Conservation (phyloP, 192 early-diverging fungal species). For the Mortierella claussenii region DNA sequence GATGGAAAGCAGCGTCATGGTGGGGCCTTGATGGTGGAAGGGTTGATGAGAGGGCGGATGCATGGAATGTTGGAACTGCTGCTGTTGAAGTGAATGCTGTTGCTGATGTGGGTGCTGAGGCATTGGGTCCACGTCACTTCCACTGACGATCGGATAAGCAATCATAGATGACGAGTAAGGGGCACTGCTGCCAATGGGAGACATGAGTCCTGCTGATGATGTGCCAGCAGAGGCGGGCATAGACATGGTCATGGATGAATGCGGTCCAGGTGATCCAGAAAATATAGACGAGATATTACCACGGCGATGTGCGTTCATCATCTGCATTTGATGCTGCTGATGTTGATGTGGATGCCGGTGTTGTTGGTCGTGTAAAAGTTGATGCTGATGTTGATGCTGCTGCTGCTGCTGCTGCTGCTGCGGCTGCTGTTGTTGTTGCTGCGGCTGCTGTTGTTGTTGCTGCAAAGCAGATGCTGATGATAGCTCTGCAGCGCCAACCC, state of each 20-base stretch:
- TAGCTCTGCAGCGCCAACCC: conserved; percentile 7
- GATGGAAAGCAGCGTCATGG: conserved; percentile 43
- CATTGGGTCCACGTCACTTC: conserved; percentile 8
- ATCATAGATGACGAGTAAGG: conserved; percentile 14
- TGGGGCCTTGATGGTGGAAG: conserved; percentile 36
- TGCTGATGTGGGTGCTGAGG: conserved; percentile 17
- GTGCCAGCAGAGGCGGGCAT: conserved; percentile 16
- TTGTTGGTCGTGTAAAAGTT: conserved; percentile 18
- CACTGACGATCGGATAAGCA: conserved; percentile 3
- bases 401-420: conserved; percentile 26
- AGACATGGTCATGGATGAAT: conserved; percentile 31
- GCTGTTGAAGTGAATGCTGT: conserved; percentile 2
- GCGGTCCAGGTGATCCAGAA: background rate
- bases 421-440: conserved; percentile 14
- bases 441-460: conserved; percentile 23
- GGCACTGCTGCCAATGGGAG: conserved; percentile 24
- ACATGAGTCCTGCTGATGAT: conserved; percentile 13
- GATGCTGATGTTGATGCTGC: conserved; percentile 20
- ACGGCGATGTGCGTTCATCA: conserved; percentile 31
- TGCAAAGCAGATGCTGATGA: too few relatives aligned
- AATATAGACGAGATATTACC: conserved; percentile 20
- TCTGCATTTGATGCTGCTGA: conserved; percentile 24
- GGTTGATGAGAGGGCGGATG: conserved; percentile 17
- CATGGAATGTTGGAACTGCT: conserved; percentile 2
- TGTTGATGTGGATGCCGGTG: conserved; percentile 17